Base-by-base conservation (phyloP, 2,329 filamentous ascomycete species). In the Neopestalotiopsis rosae region DNA sequence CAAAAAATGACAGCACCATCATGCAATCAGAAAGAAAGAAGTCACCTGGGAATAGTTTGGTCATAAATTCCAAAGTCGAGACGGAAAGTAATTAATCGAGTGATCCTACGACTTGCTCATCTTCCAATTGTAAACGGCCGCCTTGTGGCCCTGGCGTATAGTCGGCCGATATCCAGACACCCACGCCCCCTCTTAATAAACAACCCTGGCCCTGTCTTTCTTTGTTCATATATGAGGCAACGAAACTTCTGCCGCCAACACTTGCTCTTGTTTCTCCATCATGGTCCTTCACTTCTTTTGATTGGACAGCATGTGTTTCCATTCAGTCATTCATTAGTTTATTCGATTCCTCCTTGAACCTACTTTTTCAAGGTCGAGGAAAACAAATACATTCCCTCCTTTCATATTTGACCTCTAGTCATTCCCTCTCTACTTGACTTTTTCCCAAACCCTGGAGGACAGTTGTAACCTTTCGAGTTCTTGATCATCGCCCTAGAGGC, bases 241-340 rank as follows among this genome's bases (percentile, higher is more conserved):
- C 45, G 5, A 52, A 17, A 52, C 45, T 17, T n/a, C n/a, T 52
- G 45, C 45, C 45, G 45, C 20, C 45, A 52, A 52, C 45, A 52
- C 5, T 52, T 52, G 45, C 45, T 52, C 45, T 52, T 52, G n/a
- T 52, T 52, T 12, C 69, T 68, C 30, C 38, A 67, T 17, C 45
- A 52, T 52, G 45, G 49, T 65, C 62, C 30, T 72, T 69, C 63
- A 14, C 69, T 68, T 64, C 34, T 61, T 56, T 67, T 57, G 66
- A 62, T 34, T 59, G 57, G 57, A n/a, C 20, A 9, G 34, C 59
- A 7, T 28, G 30, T 65, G 14, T 34, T 24, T 52, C 20, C n/a
- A 20, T 20, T 61, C 28, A 61, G 45, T 32, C 61, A 63, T 64
- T 56, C 38, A 45, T 68, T 28, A 66, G 52, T 63, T 63, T 40